Evolutionary conservation across 2,329 filamentous ascomycete genomes (phyloP).

Genomic region (Colletotrichum eremochloae): DNA sequence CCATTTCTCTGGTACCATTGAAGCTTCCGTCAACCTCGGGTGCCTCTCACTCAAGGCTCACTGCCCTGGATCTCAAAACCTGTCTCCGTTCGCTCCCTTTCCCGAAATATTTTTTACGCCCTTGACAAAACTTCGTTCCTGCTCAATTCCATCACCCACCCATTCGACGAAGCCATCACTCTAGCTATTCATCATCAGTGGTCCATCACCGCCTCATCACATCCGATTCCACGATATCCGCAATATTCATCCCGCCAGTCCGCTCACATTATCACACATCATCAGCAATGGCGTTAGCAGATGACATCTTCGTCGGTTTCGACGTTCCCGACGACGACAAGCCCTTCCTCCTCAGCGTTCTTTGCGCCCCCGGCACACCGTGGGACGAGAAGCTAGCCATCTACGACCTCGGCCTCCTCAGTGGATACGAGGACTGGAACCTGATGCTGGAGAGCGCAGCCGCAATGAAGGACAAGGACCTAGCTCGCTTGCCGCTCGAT

Average conservation of each 20-base stretch:
- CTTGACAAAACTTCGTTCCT: constrained; percentile 10
- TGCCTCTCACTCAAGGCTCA: constrained; percentile 3
- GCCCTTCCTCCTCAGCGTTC: constrained; percentile 50
- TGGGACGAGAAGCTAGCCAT: constrained; percentile 47
- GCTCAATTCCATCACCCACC: constrained; percentile 13
- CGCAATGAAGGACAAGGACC: constrained; percentile 45
- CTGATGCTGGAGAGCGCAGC: constrained; percentile 52
- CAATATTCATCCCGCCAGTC: constrained; percentile 2
- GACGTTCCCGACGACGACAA: constrained; percentile 50
- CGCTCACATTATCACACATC: constrained; percentile 15
- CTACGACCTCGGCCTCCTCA: constrained; percentile 50
- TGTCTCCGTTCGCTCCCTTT: constrained; percentile 25
- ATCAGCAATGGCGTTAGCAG: constrained; percentile 36
- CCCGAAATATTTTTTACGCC: constrained; percentile 17
- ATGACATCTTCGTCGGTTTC: constrained; percentile 47
- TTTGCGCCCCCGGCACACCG: constrained; percentile 48
- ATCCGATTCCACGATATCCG: not conserved
- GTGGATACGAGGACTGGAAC: constrained; percentile 52
- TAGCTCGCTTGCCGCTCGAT: constrained; percentile 45
- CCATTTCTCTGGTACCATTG: constrained; percentile 17
- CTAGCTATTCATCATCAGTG: not conserved
- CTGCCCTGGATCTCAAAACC: constrained; percentile 26
- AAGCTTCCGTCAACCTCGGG: constrained; percentile 28
- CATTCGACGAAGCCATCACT: not conserved
- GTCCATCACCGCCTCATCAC: constrained; percentile 1